Evolutionary conservation across 805 yeast genomes (phyloP), one percentile per base, ranked within the genome.

Genomic region (Teunomyces barrocoloradensis): DNA sequence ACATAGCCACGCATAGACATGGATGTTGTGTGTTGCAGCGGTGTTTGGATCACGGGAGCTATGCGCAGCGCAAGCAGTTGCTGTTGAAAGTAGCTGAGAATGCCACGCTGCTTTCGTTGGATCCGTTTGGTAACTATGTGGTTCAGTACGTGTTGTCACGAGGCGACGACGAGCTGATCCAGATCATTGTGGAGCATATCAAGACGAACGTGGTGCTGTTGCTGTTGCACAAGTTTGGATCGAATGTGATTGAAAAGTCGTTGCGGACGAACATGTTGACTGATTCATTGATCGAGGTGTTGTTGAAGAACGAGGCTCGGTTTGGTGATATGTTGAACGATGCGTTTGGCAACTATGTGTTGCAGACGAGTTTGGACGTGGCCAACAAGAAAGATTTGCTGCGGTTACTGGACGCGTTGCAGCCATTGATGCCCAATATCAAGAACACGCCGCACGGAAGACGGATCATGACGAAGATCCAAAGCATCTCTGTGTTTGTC

Each of bases 81-180:
- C 83, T 89, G 20, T 63, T 75, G 23, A 80, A 79, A 52, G 84
- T 92, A 39, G 87, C 94, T 17, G 75, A 75, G 44, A 75, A 84
- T 58, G 82, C 95, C 33, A 77, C 84, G 41, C 76, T 75, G 32
- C 75, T 94, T 45, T 84, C 95, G 13, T 75, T 87, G 48, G 97
- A 94, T 67, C 97, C 97, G 11, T 94, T 87, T 70, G 99, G 99
- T 30, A 94, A 94, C 66, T 94, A 94, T 66, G 98, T 94, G 43
- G 90, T 94, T 44, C 99, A 94, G 68, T 92, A 94, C 60, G 96
- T 94, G 18, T 72, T 87, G 53, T 71, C 78, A 2, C 72, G 81
- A 44, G 76, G 76, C 10, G 75, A 71, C 53, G 68, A 64, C 13
- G 55, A 50, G 27, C 63, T 71, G 29, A 62, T 70, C 30, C 56